phyloP scores from a whole-genome alignment of 2,329 filamentous ascomycete genomes.

The Paecilomyces variotii region DNA sequence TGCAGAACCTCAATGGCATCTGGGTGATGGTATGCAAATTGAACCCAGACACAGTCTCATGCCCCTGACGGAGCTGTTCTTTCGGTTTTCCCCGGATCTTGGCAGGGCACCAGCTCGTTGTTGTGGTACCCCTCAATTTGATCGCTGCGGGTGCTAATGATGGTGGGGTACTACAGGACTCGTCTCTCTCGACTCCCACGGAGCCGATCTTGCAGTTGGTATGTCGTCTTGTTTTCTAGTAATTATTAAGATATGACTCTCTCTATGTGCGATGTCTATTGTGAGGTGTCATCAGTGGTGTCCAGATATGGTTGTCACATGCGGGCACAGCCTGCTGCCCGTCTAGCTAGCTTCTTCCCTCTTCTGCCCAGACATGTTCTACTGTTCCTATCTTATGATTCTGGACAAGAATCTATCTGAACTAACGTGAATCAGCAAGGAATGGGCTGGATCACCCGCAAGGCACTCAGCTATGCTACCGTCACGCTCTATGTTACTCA shows the following conservation, averaged over 20 bases:
- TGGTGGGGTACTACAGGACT: constrained; percentile 51
- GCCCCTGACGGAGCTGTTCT: neutral
- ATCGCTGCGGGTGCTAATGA: neutral
- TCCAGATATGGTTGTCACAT: neutral
- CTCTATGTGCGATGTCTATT: too few relatives aligned
- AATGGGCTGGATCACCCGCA: constrained; percentile 64
- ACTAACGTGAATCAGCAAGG: constrained; percentile 45
- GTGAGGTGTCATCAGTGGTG: neutral
- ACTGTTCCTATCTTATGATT: neutral
- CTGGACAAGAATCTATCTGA: neutral
- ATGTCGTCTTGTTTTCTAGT: constrained; percentile 7
- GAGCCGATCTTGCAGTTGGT: constrained; percentile 61
- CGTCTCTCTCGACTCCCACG: constrained; percentile 59
- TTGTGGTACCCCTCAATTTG: neutral
- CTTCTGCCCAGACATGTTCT: constrained; percentile 1
- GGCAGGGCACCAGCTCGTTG: constrained; percentile 1
- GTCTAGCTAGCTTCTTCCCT: neutral
- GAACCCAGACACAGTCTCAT: neutral
- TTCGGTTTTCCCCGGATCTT: neutral
- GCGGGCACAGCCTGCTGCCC: constrained; percentile 1
- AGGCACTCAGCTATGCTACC: constrained; percentile 60
- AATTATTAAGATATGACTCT: neutral
- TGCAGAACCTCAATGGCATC: constrained; percentile 59
- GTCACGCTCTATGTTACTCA: constrained; percentile 58
- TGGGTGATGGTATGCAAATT: constrained; percentile 57